phyloP scores from a whole-genome alignment of 306 rosid genomes.

The Citrullus mucosospermus region DNA sequence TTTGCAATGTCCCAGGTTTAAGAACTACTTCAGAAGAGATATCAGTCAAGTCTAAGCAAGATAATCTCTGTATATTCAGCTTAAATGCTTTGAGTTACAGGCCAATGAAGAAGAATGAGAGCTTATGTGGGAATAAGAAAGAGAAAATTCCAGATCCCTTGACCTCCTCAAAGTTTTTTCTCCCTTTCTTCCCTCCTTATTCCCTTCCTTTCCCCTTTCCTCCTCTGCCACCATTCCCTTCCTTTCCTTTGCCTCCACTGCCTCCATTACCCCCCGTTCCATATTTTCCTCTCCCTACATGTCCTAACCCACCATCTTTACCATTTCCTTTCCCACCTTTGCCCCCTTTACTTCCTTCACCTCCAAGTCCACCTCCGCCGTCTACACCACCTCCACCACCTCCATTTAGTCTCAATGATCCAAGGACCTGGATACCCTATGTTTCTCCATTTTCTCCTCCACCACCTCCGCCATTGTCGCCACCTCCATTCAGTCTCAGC shows the following conservation, averaged over 20 bases:
- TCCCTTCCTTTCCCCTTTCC: conserved; percentile 37
- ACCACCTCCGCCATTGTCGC: conserved; percentile 17
- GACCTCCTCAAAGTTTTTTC: conserved; percentile 33
- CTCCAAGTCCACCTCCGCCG: conserved; percentile 13
- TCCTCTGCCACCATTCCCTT: conserved; percentile 23
- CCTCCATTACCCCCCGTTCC: conserved; percentile 12
- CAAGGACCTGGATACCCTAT: conserved; percentile 34
- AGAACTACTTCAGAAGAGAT: conserved; percentile 30
- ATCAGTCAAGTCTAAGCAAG: conserved; percentile 43
- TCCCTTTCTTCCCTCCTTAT: conserved; percentile 34
- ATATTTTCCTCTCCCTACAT: conserved; percentile 20
- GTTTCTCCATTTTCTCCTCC: conserved; percentile 23
- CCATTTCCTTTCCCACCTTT: conserved; percentile 23
- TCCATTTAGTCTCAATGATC: conserved; percentile 30
- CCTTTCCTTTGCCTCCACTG: conserved; percentile 23
- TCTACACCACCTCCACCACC: conserved; percentile 29
- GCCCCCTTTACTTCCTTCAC: conserved; percentile 3
- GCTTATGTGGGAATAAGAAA: conserved; percentile 26
- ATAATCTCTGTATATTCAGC: conserved; percentile 49
- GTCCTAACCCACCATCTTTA: conserved; percentile 13
- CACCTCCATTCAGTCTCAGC: conserved; percentile 33
- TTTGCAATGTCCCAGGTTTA: conserved; percentile 37
- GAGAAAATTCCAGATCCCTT: conserved; percentile 17
- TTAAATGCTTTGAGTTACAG: conserved; percentile 43
- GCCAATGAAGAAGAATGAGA: conserved; percentile 34